These are phyloP conservation scores for Cicer yamashitae DNA, from an alignment of 306 rosid species.

Conservation along the genomic window DNA sequence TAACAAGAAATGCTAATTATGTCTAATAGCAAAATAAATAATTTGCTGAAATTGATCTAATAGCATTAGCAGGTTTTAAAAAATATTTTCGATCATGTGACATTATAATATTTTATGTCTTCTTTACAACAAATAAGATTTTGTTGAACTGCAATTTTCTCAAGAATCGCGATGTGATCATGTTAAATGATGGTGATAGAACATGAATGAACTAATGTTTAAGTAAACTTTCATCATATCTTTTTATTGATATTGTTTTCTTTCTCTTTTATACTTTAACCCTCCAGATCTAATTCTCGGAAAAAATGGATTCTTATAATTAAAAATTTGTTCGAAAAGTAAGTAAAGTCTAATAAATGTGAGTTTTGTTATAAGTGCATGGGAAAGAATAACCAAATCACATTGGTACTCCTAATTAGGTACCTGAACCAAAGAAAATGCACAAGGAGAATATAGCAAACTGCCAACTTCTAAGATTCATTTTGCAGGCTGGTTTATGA, in stretches of 20 bases:
- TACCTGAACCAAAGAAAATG: slow-evolving; percentile 73
- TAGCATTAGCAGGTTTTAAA: no score
- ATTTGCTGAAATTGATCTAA: no score
- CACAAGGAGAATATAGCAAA: slow-evolving; percentile 55
- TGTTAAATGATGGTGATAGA: not conserved
- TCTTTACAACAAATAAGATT: no score
- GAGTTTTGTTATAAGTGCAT: slow-evolving; percentile 20
- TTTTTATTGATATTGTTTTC: not conserved
- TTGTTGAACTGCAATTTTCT: no score
- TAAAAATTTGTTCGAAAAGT: no score
- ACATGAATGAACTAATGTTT: slow-evolving; percentile 16
- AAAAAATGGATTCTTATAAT: no score
- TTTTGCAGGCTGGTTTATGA: slow-evolving; percentile 46
- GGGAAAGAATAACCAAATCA: not conserved
- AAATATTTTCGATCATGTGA: no score
- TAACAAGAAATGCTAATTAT: no score
- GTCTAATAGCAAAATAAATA: no score
- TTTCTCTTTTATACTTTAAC: no score
- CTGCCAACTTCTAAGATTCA: slow-evolving; percentile 57
- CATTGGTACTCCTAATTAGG: not conserved
- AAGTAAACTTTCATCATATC: not conserved
- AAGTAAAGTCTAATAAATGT: not conserved
- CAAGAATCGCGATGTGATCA: not conserved
- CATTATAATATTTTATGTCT: no score
- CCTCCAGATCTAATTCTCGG: no score